Evolutionary conservation across 805 yeast genomes (phyloP), one percentile per base, ranked within the genome.

Genomic region (Starmerella vitae): DNA sequence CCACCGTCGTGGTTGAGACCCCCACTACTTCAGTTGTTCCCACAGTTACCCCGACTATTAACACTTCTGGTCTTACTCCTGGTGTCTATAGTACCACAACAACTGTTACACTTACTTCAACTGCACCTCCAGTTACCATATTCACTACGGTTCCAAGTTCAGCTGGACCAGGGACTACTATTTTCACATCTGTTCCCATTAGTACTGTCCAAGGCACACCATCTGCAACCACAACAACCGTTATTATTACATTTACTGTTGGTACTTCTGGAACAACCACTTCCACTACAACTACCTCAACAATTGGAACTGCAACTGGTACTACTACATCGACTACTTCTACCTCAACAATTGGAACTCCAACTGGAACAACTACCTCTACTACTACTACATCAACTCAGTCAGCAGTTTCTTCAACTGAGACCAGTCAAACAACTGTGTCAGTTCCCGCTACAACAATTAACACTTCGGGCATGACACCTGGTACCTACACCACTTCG

Each of bases 71-170:
- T 12, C 25, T 29, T 30, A 36, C 32, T 5, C 43, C 43, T 5
- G 39, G 40, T 3, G 34, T 32, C 8, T 40, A 35, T 17, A 41
- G 36, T 10, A 40, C 52, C 4, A 32, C 40, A 21, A 18, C 24
- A 21, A 27, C 42, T 4, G 27, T 33, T 14, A 39, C 43, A 5
- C 8, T 35, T 4, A 39, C 43, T 4, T 32, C 43, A 14, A 25
- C 31, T 2, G 6, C 33, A 12, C 46, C 44, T 3, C 44, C 44
- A 10, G 17, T 36, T 7, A 43, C 46, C 5, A 36, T 39, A 3
- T 33, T 36, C 4, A 33, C 51, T 2, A 31, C 43, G 12, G 25
- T 39, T 2, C 39, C 36, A 5, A 40, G 33, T 7, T 18, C 40
- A 15, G 36, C 38, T 17, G 17, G 36, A 20, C 15, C 27, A 25